These are phyloP conservation scores for Gastrodia elata DNA, from an alignment of 106 monocot genomes.

Conservation along the genomic window DNA sequence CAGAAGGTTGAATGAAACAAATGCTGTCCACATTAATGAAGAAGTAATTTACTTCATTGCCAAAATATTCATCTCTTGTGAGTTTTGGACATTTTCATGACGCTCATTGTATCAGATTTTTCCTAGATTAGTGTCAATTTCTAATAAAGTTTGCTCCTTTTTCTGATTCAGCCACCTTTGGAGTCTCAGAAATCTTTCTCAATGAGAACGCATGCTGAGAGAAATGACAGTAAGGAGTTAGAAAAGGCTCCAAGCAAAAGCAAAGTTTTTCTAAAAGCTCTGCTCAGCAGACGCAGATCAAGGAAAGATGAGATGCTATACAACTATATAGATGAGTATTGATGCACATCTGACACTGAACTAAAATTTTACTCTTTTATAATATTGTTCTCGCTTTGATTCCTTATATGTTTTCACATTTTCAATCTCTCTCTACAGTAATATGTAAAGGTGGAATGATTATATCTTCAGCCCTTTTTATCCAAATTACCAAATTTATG, in stretches of 20 bases:
- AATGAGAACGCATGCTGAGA: slow-evolving; percentile 38
- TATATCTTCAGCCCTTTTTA: not conserved
- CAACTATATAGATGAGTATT: slow-evolving; percentile 67
- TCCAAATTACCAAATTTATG: too few species aligned
- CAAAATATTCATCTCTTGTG: not conserved
- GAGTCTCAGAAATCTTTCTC: slow-evolving; percentile 42
- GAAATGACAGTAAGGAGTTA: slow-evolving; percentile 32
- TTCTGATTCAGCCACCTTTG: slow-evolving; percentile 22
- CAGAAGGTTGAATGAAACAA: too few species aligned
- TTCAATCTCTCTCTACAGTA: not conserved
- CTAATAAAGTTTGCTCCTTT: not conserved
- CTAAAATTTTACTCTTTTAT: not conserved
- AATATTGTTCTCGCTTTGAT: not conserved
- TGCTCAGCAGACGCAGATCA: slow-evolving; percentile 71
- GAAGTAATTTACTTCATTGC: not conserved
- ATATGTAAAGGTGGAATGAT: not conserved
- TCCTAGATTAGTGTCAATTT: too few species aligned
- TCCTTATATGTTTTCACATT: not conserved
- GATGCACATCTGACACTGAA: slow-evolving; percentile 11
- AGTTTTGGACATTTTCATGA: not conserved
- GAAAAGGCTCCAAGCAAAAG: slow-evolving; percentile 45
- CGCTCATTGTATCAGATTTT: too few species aligned
- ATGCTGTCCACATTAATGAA: too few species aligned
- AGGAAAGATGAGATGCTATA: slow-evolving; percentile 64
- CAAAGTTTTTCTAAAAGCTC: slow-evolving; percentile 55